Evolutionary conservation across 2,329 filamentous ascomycete genomes (phyloP).

Genomic region (Knufia fluminis): DNA sequence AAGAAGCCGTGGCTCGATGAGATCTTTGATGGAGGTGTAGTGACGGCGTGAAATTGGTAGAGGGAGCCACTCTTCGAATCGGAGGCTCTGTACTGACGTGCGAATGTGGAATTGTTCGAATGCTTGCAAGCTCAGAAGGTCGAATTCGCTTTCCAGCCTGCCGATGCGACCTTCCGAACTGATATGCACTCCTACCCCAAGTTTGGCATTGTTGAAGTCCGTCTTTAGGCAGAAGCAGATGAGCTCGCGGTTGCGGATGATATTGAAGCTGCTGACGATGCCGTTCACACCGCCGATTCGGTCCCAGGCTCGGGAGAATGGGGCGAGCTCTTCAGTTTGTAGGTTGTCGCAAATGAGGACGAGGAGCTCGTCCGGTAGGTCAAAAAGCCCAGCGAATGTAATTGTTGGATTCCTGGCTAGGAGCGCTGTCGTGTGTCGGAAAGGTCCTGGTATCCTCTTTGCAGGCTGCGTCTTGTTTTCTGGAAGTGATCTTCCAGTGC

Average conservation of each 20-base stretch:
- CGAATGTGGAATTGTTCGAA: constrained; percentile 31
- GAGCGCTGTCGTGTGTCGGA: background rate
- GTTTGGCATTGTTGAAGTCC: constrained; percentile 30
- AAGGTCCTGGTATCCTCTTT: no score
- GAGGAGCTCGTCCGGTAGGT: constrained; percentile 24
- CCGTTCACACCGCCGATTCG: constrained; percentile 25
- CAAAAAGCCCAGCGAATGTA: background rate
- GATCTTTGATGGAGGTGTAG: constrained; percentile 32
- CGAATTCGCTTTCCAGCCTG: constrained; percentile 40
- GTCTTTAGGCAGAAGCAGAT: constrained; percentile 42
- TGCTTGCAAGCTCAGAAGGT: constrained; percentile 38
- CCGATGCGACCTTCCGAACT: constrained; percentile 14
- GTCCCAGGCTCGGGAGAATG: constrained; percentile 31
- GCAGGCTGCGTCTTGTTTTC: no score
- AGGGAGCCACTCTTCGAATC: constrained; percentile 39
- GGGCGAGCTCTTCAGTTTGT: constrained; percentile 28
- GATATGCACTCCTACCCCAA: constrained; percentile 37
- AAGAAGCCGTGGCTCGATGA: constrained; percentile 24
- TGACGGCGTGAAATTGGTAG: constrained; percentile 39
- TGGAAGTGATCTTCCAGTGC: no score
- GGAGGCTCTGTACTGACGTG: constrained; percentile 35
- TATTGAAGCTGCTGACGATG: constrained; percentile 27
- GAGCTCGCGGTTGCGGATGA: constrained; percentile 37
- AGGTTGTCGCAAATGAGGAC: constrained; percentile 18
- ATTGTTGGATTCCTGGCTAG: background rate